Evolutionary conservation across 148 eudicot species (phyloP).

Genomic region (Amaranthus cruentus): DNA sequence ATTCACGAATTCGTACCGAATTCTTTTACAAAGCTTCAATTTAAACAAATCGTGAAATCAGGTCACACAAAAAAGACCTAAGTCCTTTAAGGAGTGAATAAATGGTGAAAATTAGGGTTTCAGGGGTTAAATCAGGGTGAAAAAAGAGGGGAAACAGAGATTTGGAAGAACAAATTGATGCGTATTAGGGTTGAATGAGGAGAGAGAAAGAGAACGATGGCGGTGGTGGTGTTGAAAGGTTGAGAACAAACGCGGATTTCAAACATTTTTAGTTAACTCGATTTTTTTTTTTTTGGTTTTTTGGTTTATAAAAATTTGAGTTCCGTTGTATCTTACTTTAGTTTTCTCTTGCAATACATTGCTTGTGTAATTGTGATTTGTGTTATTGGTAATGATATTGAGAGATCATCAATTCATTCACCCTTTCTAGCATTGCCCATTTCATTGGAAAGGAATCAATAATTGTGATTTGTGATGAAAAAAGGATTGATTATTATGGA

Average conservation of each 20-base stretch:
- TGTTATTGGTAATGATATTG: no score
- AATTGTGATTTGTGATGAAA: no score
- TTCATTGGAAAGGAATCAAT: no score
- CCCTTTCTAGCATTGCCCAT: no score
- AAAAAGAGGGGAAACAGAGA: slow-evolving; percentile 15
- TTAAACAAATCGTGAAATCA: slow-evolving; percentile 16
- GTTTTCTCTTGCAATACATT: slow-evolving; percentile 20
- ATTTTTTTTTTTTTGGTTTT: slow-evolving; percentile 4
- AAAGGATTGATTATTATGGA: no score
- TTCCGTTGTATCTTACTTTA: slow-evolving; percentile 28
- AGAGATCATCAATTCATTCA: no score
- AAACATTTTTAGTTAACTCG: slow-evolving; percentile 22
- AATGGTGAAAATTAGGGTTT: slow-evolving; percentile 2
- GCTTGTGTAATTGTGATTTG: no score
- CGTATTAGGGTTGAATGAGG: slow-evolving; percentile 21
- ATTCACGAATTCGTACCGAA: slow-evolving; percentile 14
- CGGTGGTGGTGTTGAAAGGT: slow-evolving; percentile 16
- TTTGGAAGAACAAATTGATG: slow-evolving; percentile 24
- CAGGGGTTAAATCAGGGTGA: neutral
- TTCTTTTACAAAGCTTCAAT: neutral
- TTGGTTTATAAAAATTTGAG: slow-evolving; percentile 22
- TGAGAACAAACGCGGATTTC: slow-evolving; percentile 35
- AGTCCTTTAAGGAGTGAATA: neutral
- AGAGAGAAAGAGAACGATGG: slow-evolving; percentile 18
- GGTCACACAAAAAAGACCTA: slow-evolving; percentile 16